A percentile compares a stretch with the other conserved stretches of the same genome.
Conservation (phyloP, 1,284 basidiomycete genomes). For the Naganishia liquefaciens region DNA sequence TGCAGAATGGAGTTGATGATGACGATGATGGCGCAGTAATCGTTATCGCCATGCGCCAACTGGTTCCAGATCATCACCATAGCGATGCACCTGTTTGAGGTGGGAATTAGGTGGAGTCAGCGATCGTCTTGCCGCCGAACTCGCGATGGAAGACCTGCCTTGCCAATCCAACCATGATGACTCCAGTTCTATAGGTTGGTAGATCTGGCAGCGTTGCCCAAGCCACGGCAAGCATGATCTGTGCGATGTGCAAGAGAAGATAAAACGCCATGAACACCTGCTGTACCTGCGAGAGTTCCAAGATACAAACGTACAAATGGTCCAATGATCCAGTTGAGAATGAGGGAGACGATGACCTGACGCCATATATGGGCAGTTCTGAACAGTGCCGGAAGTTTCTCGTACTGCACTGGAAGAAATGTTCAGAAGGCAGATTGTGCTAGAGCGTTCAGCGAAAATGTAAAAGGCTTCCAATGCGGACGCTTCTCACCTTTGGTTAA, state of each 20-base stretch:
- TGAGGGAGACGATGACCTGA: slow-evolving; percentile 69
- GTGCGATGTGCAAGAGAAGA: not conserved
- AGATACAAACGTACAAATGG: slow-evolving; percentile 58
- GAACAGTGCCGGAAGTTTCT: slow-evolving; percentile 65
- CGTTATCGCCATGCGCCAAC: slow-evolving; percentile 69
- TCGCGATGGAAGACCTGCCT: too few relatives aligned
- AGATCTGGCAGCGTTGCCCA: slow-evolving; percentile 83
- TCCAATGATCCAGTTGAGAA: slow-evolving; percentile 79
- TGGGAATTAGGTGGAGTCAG: too few relatives aligned
- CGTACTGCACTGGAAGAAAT: slow-evolving; percentile 64
- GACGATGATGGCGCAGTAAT: slow-evolving; percentile 73
- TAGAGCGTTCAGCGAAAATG: slow-evolving; percentile 4
- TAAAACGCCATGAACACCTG: not conserved
- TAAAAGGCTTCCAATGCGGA: not conserved
- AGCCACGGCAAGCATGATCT: slow-evolving; percentile 75
- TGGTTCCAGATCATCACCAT: slow-evolving; percentile 86
- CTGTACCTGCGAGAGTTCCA: not conserved
- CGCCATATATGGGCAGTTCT: slow-evolving; percentile 63
- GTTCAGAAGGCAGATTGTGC: not conserved
- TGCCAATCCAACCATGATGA: slow-evolving; percentile 65
- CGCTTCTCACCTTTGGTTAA: slow-evolving; percentile 48
- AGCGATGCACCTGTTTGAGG: slow-evolving; percentile 56
- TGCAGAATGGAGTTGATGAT: slow-evolving; percentile 66
- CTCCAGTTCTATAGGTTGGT: slow-evolving; percentile 57
- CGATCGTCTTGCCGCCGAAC: too few relatives aligned